Evolutionary conservation across 192 early-diverging fungal genomes (phyloP).

Genomic region (Umbelopsis vinacea): DNA sequence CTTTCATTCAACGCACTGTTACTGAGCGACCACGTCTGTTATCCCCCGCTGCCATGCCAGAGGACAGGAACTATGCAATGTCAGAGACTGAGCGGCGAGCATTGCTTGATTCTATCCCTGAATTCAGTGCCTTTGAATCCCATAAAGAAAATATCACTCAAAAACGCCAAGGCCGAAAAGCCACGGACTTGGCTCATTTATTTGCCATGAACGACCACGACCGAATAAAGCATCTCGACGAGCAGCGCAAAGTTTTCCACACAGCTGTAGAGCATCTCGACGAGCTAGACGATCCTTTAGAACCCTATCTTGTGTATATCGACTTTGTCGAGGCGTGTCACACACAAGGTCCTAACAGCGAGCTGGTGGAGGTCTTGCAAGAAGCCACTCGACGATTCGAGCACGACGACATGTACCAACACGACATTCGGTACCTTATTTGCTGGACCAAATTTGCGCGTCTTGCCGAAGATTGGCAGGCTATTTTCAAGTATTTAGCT

Average conservation of each 20-base stretch:
- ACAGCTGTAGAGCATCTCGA: constrained; percentile 30
- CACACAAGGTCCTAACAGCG: constrained; percentile 41
- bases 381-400: constrained; percentile 49
- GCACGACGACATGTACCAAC: constrained; percentile 58
- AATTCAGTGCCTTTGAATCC: constrained; percentile 54
- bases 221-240: constrained; percentile 30
- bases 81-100: constrained; percentile 6
- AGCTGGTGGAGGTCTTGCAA: constrained; percentile 58
- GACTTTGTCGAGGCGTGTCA: constrained; percentile 64
- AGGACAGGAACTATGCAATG: neutral
- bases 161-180: constrained; percentile 65
- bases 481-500: constrained; percentile 78
- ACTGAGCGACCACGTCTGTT: neutral
- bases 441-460: constrained; percentile 50
- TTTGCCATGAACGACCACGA: constrained; percentile 35
- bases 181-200: constrained; percentile 40
- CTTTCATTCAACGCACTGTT: too few species aligned
- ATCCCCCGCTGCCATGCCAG: neutral
- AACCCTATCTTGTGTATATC: constrained; percentile 61
- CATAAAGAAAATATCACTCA: constrained; percentile 85
- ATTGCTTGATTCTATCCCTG: constrained; percentile 17
- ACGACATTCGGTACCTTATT: constrained; percentile 56
- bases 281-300: constrained; percentile 50
- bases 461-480: constrained; percentile 62
- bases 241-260: constrained; percentile 32